Conservation (phyloP, 1,284 basidiomycete genomes). For the Pterulicium gracile region DNA sequence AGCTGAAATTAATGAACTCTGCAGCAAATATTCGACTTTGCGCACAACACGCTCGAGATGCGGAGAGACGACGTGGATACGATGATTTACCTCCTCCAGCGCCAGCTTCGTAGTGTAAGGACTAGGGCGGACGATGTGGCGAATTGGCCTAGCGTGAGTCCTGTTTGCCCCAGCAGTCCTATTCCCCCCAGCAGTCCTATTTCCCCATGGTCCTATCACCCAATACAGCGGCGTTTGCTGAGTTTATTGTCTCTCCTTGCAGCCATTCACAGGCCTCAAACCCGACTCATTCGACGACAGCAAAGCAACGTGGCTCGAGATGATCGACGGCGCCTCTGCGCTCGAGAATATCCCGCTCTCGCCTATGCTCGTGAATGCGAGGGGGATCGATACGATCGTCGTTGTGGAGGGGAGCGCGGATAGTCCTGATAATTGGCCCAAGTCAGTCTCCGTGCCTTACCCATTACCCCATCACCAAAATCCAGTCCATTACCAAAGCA, state of each 20-base stretch:
- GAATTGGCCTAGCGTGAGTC: conserved; percentile 49
- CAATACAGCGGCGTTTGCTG: no score
- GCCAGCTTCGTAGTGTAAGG: conserved; percentile 35
- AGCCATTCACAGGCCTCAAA: conserved; percentile 42
- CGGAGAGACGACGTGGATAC: conserved; percentile 24
- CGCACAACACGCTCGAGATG: conserved; percentile 31
- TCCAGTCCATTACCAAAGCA: no score
- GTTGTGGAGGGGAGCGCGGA: conserved; percentile 59
- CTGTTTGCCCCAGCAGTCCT: conserved; percentile 3
- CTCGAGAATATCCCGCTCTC: conserved; percentile 56
- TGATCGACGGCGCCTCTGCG: conserved; percentile 53
- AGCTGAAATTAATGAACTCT: conserved; percentile 1
- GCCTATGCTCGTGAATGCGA: conserved; percentile 50
- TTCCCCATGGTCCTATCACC: no score
- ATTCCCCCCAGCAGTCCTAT: not conserved
- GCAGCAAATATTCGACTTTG: conserved; percentile 39
- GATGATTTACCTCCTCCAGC: conserved; percentile 32
- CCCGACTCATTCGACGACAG: conserved; percentile 35
- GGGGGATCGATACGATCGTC: conserved; percentile 59
- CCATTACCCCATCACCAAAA: no score
- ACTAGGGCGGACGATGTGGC: conserved; percentile 50
- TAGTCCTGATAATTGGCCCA: conserved; percentile 51
- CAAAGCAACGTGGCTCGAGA: conserved; percentile 35
- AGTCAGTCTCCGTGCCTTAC: conserved; percentile 28
- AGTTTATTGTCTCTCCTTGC: not conserved